Conservation (phyloP, 371 early-diverging fungal species). For the Mortierella sp. region DNA sequence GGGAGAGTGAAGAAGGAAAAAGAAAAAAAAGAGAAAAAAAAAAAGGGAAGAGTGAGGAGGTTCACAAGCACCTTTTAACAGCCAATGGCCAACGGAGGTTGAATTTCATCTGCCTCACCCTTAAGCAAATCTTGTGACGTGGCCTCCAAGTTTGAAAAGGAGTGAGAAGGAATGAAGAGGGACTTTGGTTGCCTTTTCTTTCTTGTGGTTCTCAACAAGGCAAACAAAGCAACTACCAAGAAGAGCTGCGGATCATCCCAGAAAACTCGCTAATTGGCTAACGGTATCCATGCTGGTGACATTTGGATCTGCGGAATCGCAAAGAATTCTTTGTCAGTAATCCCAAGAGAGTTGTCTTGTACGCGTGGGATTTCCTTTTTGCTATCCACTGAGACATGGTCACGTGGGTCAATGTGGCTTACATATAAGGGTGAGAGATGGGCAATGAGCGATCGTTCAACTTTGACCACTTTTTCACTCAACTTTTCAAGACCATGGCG, state of each 20-base stretch:
- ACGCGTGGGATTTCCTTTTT: not conserved
- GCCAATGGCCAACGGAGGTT: slow-evolving; percentile 3
- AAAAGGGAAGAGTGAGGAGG: slow-evolving; percentile 1
- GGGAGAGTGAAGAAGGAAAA: not conserved
- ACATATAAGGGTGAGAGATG: not conserved
- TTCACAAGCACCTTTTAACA: not conserved
- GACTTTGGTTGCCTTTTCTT: too few relatives aligned
- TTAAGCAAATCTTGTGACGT: slow-evolving; percentile 7
- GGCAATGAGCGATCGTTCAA: too few relatives aligned
- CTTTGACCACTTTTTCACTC: not conserved
- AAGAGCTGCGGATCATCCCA: too few relatives aligned
- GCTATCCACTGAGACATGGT: not conserved
- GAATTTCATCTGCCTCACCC: slow-evolving; percentile 4
- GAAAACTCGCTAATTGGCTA: too few relatives aligned
- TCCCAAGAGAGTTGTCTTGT: not conserved
- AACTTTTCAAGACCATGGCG: slow-evolving; percentile 67
- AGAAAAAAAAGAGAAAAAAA: not conserved
- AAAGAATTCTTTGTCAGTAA: slow-evolving; percentile 10
- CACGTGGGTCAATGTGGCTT: not conserved
- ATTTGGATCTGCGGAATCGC: too few relatives aligned
- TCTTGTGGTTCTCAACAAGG: too few relatives aligned
- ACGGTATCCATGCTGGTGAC: too few relatives aligned
- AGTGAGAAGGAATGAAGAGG: not conserved
- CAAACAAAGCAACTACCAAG: too few relatives aligned
- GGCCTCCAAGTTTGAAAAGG: not conserved